These are phyloP conservation scores for Boletus fagicola DNA, from an alignment of 768 basidiomycete genomes.

Conservation along the genomic window DNA sequence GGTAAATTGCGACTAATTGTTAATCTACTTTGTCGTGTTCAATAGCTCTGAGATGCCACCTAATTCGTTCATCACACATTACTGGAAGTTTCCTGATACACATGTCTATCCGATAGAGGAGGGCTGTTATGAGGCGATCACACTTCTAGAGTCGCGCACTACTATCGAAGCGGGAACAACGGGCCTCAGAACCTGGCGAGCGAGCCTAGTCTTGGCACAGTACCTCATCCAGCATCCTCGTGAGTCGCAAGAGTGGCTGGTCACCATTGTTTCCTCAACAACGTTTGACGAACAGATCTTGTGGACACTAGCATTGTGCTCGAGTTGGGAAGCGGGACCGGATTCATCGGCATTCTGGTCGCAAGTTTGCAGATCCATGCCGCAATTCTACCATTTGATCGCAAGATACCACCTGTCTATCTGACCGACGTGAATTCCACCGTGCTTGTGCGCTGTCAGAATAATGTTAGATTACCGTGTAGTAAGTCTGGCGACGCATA, in stretches of 20 bases:
- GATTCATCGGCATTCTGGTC: constrained; percentile 68
- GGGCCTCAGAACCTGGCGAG: constrained; percentile 76
- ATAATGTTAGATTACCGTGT: constrained; percentile 61
- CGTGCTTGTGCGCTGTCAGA: constrained; percentile 59
- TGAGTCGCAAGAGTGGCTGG: constrained; percentile 27
- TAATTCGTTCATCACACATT: constrained; percentile 63
- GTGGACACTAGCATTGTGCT: constrained; percentile 46
- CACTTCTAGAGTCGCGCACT: constrained; percentile 71
- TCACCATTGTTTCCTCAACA: not conserved
- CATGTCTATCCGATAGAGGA: not conserved
- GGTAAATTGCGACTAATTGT: not conserved
- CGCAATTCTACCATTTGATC: not conserved
- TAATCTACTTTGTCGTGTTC: not conserved
- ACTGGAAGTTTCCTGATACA: constrained; percentile 43
- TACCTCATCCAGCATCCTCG: constrained; percentile 59
- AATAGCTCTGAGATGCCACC: constrained; percentile 29
- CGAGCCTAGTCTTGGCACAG: constrained; percentile 63
- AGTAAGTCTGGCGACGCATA: constrained; percentile 46
- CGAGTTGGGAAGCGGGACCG: constrained; percentile 74
- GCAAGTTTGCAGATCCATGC: constrained; percentile 50
- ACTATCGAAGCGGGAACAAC: constrained; percentile 77
- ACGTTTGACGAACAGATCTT: not conserved
- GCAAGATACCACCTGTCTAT: constrained; percentile 34
- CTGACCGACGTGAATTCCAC: constrained; percentile 65
- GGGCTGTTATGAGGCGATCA: constrained; percentile 41